These are phyloP conservation scores for Phaseolus lunatus DNA, from an alignment of 306 rosid species.

Conservation along the genomic window DNA sequence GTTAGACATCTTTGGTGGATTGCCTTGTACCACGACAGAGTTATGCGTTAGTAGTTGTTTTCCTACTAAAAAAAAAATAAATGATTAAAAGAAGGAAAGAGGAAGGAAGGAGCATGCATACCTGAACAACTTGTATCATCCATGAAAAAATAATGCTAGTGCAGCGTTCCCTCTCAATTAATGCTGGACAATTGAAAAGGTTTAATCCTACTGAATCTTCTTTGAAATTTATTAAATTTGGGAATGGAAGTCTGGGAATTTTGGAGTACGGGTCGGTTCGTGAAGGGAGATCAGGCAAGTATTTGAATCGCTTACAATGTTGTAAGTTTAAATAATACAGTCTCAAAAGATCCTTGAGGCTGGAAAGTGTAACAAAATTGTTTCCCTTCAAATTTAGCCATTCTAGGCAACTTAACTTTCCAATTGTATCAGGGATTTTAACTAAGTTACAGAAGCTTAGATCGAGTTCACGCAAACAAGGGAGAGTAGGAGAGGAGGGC, in stretches of 20 bases:
- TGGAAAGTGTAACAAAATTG: neutral
- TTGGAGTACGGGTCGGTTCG: too few species aligned
- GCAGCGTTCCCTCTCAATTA: neutral
- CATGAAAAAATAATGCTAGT: neutral
- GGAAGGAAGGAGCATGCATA: neutral
- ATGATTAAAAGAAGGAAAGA: neutral
- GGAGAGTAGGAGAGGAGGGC: neutral
- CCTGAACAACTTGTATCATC: neutral
- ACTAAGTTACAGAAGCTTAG: neutral
- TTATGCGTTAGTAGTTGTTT: neutral
- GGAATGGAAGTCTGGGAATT: too few species aligned
- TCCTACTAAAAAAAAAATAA: neutral
- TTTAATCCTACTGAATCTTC: neutral
- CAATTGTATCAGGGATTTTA: neutral
- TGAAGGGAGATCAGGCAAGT: neutral
- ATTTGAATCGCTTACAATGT: neutral
- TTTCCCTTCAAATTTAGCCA: neutral
- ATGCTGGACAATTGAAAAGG: neutral
- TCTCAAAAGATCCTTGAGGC: neutral
- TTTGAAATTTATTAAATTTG: too few species aligned
- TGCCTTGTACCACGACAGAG: neutral
- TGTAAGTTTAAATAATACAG: neutral
- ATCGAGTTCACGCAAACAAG: neutral
- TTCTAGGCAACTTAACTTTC: neutral
- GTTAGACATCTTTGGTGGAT: too few species aligned